Percentiles rank a stretch among this genome's conserved stretches.
Evolutionary conservation across 495 filamentous ascomycete species (phyloP).

Genomic region (Penicillium chermesinum): DNA sequence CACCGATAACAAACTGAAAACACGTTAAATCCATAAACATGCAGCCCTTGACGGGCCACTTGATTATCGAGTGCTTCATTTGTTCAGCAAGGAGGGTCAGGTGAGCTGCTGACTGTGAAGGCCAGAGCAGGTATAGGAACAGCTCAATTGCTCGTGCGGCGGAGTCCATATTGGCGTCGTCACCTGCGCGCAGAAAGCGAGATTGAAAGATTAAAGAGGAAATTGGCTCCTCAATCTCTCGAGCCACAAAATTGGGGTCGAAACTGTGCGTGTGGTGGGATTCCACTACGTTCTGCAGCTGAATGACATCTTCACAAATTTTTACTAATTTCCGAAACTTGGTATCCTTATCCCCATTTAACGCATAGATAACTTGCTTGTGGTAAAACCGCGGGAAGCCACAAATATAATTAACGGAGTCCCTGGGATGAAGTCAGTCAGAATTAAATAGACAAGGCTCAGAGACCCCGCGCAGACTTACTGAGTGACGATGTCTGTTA

Average conservation of each 20-base stretch:
- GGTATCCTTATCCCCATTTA: background rate
- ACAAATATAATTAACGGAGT: background rate
- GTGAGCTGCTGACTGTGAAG: constrained; percentile 4
- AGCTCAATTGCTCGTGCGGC: constrained; percentile 9
- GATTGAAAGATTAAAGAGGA: background rate
- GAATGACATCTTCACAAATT: constrained; percentile 6
- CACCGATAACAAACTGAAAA: constrained; percentile 20
- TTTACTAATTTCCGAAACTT: constrained; percentile 1
- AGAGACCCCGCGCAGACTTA: background rate
- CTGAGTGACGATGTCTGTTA: background rate
- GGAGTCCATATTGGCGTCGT: background rate
- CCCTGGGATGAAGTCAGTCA: too few species aligned
- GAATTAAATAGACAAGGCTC: too few species aligned
- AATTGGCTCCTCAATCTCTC: background rate
- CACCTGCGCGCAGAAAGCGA: background rate
- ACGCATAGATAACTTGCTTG: background rate
- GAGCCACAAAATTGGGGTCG: background rate
- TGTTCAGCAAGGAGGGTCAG: constrained; percentile 14
- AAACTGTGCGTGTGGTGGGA: background rate
- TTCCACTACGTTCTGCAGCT: constrained; percentile 2
- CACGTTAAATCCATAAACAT: constrained; percentile 20
- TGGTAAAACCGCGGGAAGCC: background rate
- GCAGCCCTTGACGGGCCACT: constrained; percentile 15
- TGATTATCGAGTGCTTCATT: constrained; percentile 11
- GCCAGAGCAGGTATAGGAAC: constrained; percentile 10